Percentiles rank a stretch among this genome's conserved stretches.
Conservation (phyloP, 1,139 yeast genomes). For the Debaryomyces coudertii region DNA sequence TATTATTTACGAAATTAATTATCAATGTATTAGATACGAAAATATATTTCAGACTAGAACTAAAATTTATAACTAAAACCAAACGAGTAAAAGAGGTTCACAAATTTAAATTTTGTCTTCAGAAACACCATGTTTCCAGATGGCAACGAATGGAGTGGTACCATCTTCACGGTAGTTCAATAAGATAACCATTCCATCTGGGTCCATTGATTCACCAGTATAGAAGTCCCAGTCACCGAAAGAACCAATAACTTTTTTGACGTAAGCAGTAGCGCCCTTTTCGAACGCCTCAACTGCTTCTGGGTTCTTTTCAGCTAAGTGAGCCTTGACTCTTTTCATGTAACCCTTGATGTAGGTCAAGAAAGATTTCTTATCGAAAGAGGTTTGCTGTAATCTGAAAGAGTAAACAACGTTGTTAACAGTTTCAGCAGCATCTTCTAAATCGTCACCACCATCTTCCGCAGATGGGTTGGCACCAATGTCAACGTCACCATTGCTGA, state of each 20-base stretch:
- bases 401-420: conserved; percentile 99
- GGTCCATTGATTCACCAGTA: conserved; percentile 99
- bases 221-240: conserved; percentile 99
- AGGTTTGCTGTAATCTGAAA: conserved; percentile 95
- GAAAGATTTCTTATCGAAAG: conserved; percentile 97
- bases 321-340: conserved; percentile 94
- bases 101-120: conserved; percentile 78
- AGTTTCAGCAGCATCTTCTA: conserved; percentile 82
- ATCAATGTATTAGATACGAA: conserved; percentile 7
- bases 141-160: conserved; percentile 92
- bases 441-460: conserved; percentile 82
- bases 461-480: conserved; percentile 99
- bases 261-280: conserved; percentile 95
- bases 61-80: conserved; percentile 7
- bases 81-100: not conserved
- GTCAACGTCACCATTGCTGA: conserved; percentile 84
- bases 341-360: conserved; percentile 95
- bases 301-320: conserved; percentile 86
- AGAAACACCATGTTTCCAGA: conserved; percentile 98
- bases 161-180: conserved; percentile 99
- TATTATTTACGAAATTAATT: conserved; percentile 7
- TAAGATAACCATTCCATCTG: conserved; percentile 96
- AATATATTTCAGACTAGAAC: conserved; percentile 8
- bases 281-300: conserved; percentile 85
- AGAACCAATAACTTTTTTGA: conserved; percentile 91